Conservation (phyloP, 2,329 filamentous ascomycete species). For the Pleomassaria siparia region DNA sequence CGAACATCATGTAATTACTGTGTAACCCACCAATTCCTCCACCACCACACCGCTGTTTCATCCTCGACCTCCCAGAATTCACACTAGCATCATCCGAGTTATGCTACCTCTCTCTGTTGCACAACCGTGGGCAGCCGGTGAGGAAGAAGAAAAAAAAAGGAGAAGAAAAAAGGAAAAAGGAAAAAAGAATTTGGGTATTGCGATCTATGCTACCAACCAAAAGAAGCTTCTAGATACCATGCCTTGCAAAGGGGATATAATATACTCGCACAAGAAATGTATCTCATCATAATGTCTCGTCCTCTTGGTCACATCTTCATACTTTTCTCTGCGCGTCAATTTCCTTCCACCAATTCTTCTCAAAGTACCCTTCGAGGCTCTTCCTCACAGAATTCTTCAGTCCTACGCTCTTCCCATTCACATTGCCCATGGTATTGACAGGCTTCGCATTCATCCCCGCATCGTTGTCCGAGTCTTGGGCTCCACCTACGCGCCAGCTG, state of each 20-base stretch:
- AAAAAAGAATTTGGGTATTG: constrained; percentile 2
- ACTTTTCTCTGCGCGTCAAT: constrained; percentile 16
- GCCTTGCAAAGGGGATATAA: not conserved
- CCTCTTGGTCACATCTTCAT: not conserved
- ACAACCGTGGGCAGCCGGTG: too few species aligned
- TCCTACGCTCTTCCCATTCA: constrained; percentile 10
- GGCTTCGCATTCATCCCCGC: constrained; percentile 6
- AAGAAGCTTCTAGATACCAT: not conserved
- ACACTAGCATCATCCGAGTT: too few species aligned
- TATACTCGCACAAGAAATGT: not conserved
- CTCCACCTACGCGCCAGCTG: constrained; percentile 13
- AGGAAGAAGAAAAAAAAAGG: too few species aligned
- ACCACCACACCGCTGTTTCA: too few species aligned
- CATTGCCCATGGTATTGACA: constrained; percentile 8
- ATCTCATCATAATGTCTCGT: not conserved
- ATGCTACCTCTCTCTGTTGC: too few species aligned
- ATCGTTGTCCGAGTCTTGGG: constrained; percentile 16
- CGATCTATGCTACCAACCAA: not conserved
- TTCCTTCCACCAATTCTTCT: constrained; percentile 24
- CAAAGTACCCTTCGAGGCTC: constrained; percentile 7
- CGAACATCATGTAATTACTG: too few species aligned
- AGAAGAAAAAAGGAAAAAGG: too few species aligned
- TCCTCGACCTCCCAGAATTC: too few species aligned
- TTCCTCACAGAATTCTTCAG: constrained; percentile 15
- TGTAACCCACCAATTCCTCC: too few species aligned